phyloP scores from a whole-genome alignment of 1,139 yeast genomes.

The Pneumocystis sp. region DNA sequence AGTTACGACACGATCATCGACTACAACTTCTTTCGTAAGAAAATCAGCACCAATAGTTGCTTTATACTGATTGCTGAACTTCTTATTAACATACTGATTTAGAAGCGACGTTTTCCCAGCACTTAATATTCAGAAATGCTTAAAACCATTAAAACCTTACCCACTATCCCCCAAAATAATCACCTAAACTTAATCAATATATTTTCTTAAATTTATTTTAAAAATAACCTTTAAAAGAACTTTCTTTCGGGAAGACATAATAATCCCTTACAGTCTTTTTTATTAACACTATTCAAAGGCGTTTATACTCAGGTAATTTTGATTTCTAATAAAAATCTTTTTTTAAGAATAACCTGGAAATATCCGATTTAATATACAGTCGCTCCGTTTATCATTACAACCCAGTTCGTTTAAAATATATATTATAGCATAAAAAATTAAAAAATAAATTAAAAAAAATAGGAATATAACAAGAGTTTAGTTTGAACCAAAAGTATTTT shows the following conservation, averaged over 20 bases:
- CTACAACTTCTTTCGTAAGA: slow-evolving; percentile 70
- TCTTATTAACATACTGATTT: slow-evolving; percentile 63
- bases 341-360: not conserved
- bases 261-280: not conserved
- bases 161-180: slow-evolving; percentile 90
- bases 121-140: slow-evolving; percentile 21
- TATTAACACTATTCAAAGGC: not conserved
- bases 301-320: not conserved
- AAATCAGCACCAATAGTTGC: slow-evolving; percentile 98
- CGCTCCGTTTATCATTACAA: not conserved
- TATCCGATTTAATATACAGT: not conserved
- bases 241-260: slow-evolving; percentile 70
- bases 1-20: slow-evolving; percentile 69
- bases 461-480: no score
- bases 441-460: no score
- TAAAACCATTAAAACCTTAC: not conserved
- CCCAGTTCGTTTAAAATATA: no score
- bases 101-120: slow-evolving; percentile 94
- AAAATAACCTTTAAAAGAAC: slow-evolving; percentile 61
- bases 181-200: slow-evolving; percentile 13
- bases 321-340: not conserved
- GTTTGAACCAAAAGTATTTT: no score
- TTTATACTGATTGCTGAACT: slow-evolving; percentile 88
- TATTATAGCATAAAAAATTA: not conserved
- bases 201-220: not conserved